phyloP scores from a whole-genome alignment of 2,329 filamentous ascomycete genomes.

The Geosmithia putterillii region DNA sequence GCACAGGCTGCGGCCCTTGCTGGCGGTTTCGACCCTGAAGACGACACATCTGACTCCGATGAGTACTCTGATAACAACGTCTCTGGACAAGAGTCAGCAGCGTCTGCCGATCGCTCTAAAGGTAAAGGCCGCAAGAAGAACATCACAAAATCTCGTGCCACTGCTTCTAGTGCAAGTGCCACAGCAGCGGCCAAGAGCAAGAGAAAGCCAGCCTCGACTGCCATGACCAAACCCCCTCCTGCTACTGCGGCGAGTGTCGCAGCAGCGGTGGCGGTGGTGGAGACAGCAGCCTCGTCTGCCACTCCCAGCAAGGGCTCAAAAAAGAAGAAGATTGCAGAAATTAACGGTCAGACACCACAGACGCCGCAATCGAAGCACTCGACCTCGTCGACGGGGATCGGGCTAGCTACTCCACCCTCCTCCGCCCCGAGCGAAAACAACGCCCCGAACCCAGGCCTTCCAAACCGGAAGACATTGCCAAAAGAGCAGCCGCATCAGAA shows the following conservation, averaged over 20 bases:
- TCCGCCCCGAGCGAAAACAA: background rate
- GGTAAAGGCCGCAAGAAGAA: conserved; percentile 2
- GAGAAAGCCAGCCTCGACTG: background rate
- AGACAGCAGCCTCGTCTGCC: too few relatives aligned
- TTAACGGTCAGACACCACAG: conserved; percentile 20
- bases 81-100: conserved; percentile 17
- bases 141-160: background rate
- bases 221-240: background rate
- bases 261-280: too few relatives aligned
- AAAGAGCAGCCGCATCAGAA: background rate
- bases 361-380: conserved; percentile 10
- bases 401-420: background rate
- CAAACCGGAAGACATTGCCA: background rate
- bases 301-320: background rate
- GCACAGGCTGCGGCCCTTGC: background rate
- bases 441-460: background rate
- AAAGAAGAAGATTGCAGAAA: conserved; percentile 6
- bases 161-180: too few relatives aligned
- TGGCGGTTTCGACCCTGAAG: background rate
- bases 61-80: conserved; percentile 4
- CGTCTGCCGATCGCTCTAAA: background rate
- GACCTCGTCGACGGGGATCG: background rate
- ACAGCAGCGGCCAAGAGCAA: too few relatives aligned
- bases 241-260: background rate
- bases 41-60: background rate